Evolutionary conservation across 805 yeast species (phyloP), one percentile per base, ranked within the genome.

Genomic region (Candida quercuum): DNA sequence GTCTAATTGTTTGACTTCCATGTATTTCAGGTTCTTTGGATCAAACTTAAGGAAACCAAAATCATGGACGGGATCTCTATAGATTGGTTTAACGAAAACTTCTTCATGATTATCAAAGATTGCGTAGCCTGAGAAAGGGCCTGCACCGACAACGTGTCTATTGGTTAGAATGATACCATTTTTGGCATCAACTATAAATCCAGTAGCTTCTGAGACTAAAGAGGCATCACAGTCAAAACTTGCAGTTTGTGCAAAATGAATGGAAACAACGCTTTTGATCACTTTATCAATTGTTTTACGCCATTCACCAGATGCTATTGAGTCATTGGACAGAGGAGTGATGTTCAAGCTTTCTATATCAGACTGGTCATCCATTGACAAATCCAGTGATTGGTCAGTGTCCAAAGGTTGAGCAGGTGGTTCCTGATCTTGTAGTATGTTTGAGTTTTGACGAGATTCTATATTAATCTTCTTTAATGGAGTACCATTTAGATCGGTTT

Each of bases 21-120:
- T 81, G 54, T 88, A 83, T 58, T 83, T 83, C 42, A 89, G 74
- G 14, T 66, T 67, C 15, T 57, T 52, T 10, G 95, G 93, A 47
- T 88, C 76, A 49, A 86, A 89, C 57, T 79, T 72, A 47, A 89
- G 68, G 51, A 89, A 84, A 5, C 97, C 97, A 61, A 89, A 89
- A 61, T 89, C 97, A 57, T 89, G 97, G 22, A 89, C 89, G 0
- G 97, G 96, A 58, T 89, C 97, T 56, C 97, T 74, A 58, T 87
- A 88, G 22, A 86, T 75, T 3, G 95, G 94, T 37, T 70, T 77
- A 3, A 87, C 94, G 29, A 79, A 86, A 35, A 86, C 85, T 61
- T 88, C 96, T 60, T 89, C 97, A 61, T 89, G 96, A 57, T 89
- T 89, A 55, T 89, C 95, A 55, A 89, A 89, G 2, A 89, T 87